Evolutionary conservation across 176 grass and related monocot genomes (phyloP), one percentile per base, ranked within the genome.

Genomic region (Puccinellia tenuiflora): DNA sequence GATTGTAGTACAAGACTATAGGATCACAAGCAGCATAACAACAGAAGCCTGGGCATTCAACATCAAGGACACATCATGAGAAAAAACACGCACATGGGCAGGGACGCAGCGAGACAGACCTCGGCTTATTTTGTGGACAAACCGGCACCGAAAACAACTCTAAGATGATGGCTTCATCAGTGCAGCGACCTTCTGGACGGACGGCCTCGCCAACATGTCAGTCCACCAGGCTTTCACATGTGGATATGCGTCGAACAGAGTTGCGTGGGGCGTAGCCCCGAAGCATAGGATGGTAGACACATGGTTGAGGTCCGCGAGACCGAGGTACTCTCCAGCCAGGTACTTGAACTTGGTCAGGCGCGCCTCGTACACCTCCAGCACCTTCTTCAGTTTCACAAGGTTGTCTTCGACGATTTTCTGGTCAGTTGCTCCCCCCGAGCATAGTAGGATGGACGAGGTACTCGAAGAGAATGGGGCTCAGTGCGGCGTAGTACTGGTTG

Each of bases 201-300:
- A 76, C 0, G 91, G 91, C 73, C 88, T 84, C 16, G 74, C 81
- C 72, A 77, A 34, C 38, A 93, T 59, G 30, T 46, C 48, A 67
- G 79, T 40, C 92, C 92, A 94, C 92, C 92, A 94, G n/a, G 86
- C 89, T 78, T 91, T 91, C 48, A 94, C 89, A 66, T 89, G 89
- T 0, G 86, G 92, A 25, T 91, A 88, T 4, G 24, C 68, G 3
- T 94, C 84, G 7, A 94, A 26, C 65, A 94, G n/a, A 3, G 77
- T 71, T 1, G 76, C 81, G 0, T 88, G 10, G 54, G 92, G 86
- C 1, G 89, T 85, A 7, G 50, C 83, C n/a, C 64, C 76, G 72
- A 94, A 67, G 72, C 87, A 82, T 2, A 89, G 50, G 30, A 81
- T 89, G 22, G 1, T n/a, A 21, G 92, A 84, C 17, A 77, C 42